Evolutionary conservation across 768 basidiomycete species (phyloP).

Genomic region (Naganishia vishniacii): DNA sequence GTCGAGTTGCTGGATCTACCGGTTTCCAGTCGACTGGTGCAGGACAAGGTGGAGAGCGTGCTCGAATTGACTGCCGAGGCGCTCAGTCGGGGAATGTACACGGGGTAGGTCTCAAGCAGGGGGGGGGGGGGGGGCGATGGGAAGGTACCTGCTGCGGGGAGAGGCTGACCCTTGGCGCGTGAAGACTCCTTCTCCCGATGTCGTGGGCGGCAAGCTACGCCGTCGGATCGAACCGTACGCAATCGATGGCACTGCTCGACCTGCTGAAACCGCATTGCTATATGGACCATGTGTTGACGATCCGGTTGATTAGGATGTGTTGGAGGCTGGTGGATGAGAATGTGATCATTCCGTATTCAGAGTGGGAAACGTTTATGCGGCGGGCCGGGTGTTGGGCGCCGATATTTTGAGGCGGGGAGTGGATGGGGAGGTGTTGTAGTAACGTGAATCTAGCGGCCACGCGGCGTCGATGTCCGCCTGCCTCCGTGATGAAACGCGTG

Average conservation of each 20-base stretch:
- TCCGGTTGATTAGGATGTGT: conserved; percentile 12
- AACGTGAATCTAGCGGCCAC: no score
- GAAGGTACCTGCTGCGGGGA: neutral
- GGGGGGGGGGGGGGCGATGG: neutral
- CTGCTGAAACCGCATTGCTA: conserved; percentile 16
- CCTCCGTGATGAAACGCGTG: no score
- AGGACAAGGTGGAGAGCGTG: conserved; percentile 16
- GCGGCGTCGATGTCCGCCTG: no score
- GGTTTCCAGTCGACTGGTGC: neutral
- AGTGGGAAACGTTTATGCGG: conserved; percentile 23
- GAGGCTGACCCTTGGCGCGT: no score
- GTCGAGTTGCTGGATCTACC: conserved; percentile 17
- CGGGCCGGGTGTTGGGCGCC: conserved; percentile 20
- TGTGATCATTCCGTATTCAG: conserved; percentile 19
- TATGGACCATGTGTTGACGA: conserved; percentile 23
- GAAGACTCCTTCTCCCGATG: conserved; percentile 23
- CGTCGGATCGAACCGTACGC: neutral
- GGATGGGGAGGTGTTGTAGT: no score
- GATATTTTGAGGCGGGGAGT: conserved; percentile 9
- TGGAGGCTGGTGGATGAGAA: conserved; percentile 12
- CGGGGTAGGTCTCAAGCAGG: conserved; percentile 7
- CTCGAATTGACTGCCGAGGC: conserved; percentile 23
- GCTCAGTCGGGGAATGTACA: conserved; percentile 20
- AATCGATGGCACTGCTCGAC: conserved; percentile 6
- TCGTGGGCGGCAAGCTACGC: conserved; percentile 20